Evolutionary conservation across 768 basidiomycete genomes (phyloP), one percentile per base, ranked within the genome.

Genomic region (Coprinellus micaceus): DNA sequence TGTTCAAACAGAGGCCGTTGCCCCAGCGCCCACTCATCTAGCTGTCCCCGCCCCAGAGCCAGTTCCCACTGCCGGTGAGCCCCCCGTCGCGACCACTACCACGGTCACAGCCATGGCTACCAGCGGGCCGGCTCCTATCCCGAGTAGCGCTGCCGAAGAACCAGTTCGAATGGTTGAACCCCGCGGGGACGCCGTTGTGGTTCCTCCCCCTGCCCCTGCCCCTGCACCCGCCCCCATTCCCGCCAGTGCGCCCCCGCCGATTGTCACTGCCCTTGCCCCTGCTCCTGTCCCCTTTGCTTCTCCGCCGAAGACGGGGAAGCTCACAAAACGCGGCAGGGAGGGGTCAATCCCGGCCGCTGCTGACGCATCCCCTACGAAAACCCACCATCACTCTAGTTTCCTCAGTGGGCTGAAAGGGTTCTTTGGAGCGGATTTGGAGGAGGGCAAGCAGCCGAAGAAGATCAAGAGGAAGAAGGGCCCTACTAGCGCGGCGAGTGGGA

Each of bases 391-490:
- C 49, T 54, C 54, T 2, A 53, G 70, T 19, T 74, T 83, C 53
- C 74, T 83, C 36, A 78, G 77, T 28, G 77, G 78, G 39, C 61
- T 83, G 50, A 73, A 71, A 10, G 76, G 75, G 11, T 64, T 82
- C 17, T 83, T 84, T 64, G 66, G 55, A 12, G 53, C 56, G 2
- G 60, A 58, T 25, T 19, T 37, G 39, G 30, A 44, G 44, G 53
- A 58, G 37, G 17, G 43, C 39, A 46, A 54, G 58, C 11, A 13
- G 41, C 7, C 33, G 33, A 33, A 33, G 12, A 24, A 43, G 44
- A 26, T 33, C 36, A 19, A 43, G 40, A 50, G 37, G 45, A 47
- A 46, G 44, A 48, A 29, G 28, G n/a, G n/a, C n/a, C n/a, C n/a
- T n/a, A n/a, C n/a, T n/a, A n/a, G n/a, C n/a, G n/a, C n/a, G n/a